Conservation (phyloP, 2,329 filamentous ascomycete genomes). For the Talaromyces amestolkiae region DNA sequence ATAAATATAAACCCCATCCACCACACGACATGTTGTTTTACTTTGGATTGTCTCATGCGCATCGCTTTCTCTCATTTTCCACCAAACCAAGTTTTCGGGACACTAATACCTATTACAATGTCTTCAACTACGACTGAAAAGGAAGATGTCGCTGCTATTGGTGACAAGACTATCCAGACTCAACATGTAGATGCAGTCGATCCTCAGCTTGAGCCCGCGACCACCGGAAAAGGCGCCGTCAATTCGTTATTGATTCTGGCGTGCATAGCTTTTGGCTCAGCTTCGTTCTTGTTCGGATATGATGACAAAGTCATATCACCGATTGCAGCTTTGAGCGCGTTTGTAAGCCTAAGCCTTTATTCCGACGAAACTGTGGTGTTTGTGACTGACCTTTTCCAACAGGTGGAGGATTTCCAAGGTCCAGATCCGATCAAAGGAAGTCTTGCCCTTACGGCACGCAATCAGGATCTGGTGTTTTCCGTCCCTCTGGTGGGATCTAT, state of each 20-base stretch:
- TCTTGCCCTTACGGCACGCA: conserved; percentile 32
- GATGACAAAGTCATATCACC: conserved; percentile 36
- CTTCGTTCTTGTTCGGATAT: conserved; percentile 35
- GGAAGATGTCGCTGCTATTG: neutral
- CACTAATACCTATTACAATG: neutral
- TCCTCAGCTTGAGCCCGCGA: neutral
- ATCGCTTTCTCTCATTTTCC: neutral
- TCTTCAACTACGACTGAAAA: conserved; percentile 1
- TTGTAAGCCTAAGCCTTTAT: conserved; percentile 24
- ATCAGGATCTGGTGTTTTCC: conserved; percentile 37
- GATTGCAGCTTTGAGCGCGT: conserved; percentile 28
- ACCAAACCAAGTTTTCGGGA: neutral
- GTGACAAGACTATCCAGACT: conserved; percentile 17
- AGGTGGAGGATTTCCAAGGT: conserved; percentile 35
- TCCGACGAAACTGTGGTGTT: neutral
- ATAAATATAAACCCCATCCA: neutral
- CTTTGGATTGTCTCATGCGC: neutral
- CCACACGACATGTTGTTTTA: neutral
- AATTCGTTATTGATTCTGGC: conserved; percentile 29
- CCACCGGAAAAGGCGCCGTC: conserved; percentile 22
- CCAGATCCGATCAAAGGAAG: conserved; percentile 25
- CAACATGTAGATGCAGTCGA: conserved; percentile 23
- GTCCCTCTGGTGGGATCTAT: conserved; percentile 37
- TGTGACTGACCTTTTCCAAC: neutral
- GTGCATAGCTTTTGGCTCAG: conserved; percentile 31